These are phyloP conservation scores for Chytridiales sp. DNA, from an alignment of 371 early-diverging fungal species.

Conservation along the genomic window DNA sequence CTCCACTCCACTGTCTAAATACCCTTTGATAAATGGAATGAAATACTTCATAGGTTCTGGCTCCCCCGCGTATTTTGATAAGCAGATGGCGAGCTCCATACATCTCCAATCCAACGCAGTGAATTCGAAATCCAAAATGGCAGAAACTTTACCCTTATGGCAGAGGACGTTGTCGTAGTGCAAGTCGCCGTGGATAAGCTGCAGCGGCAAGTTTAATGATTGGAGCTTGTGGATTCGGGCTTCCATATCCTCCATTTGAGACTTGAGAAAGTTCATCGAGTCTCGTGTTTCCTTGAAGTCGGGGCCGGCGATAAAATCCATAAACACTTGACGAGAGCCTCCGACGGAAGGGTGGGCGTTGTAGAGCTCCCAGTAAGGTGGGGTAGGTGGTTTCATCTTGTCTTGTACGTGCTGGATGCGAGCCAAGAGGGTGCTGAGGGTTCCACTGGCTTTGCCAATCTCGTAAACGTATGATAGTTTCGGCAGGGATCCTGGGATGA, in stretches of 20 bases:
- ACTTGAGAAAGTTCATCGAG: background rate
- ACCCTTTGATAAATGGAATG: background rate
- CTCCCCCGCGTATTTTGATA: conserved; percentile 1
- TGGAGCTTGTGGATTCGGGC: background rate
- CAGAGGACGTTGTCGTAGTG: conserved; percentile 4
- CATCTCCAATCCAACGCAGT: background rate
- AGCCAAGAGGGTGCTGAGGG: too few relatives aligned
- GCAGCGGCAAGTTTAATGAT: background rate
- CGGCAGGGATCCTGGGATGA: too few relatives aligned
- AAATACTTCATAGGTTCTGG: background rate
- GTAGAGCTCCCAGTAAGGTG: background rate
- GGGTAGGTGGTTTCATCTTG: too few relatives aligned
- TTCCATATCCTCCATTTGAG: background rate
- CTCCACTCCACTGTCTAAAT: too few relatives aligned
- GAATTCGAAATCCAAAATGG: background rate
- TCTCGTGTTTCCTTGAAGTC: background rate
- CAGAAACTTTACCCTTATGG: background rate
- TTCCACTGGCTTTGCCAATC: too few relatives aligned
- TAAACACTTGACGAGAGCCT: too few relatives aligned
- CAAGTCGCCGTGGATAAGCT: background rate
- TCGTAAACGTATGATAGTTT: too few relatives aligned
- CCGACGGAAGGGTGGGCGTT: background rate
- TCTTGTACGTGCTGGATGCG: too few relatives aligned
- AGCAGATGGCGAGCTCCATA: conserved; percentile 3
- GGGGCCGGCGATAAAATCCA: too few relatives aligned